Percentiles rank a stretch among this genome's conserved stretches.
phyloP scores from a whole-genome alignment of 2,329 filamentous ascomycete genomes.

The Phyllosticta citriasiana region DNA sequence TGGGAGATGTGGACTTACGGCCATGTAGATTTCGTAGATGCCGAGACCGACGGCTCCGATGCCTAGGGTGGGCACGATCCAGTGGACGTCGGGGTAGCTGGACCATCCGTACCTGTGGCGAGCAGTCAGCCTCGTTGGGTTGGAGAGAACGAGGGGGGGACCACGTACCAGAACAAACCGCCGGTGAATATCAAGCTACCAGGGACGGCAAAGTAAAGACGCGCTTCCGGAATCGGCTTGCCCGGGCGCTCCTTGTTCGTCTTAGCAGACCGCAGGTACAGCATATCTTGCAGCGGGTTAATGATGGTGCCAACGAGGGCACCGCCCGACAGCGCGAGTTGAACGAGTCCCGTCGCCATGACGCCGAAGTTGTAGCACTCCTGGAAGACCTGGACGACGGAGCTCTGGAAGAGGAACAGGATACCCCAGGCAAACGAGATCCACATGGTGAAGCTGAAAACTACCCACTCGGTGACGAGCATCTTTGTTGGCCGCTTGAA shows the following conservation, averaged over 20 bases:
- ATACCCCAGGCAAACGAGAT: constrained; percentile 37
- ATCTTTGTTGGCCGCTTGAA: constrained; percentile 32
- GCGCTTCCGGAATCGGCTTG: constrained; percentile 32
- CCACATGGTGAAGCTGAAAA: constrained; percentile 35
- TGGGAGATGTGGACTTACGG: constrained; percentile 15
- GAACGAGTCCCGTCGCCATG: constrained; percentile 28
- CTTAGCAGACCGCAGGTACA: constrained; percentile 21
- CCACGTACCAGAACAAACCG: constrained; percentile 17
- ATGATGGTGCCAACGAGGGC: constrained; percentile 32
- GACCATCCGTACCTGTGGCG: constrained; percentile 17
- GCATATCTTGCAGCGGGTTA: constrained; percentile 28
- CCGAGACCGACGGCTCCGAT: constrained; percentile 19
- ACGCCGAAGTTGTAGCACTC: constrained; percentile 26
- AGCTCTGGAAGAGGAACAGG: constrained; percentile 33
- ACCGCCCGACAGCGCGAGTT: constrained; percentile 33
- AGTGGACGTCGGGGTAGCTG: constrained; percentile 14
- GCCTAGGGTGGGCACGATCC: constrained; percentile 20
- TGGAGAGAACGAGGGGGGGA: too few species aligned
- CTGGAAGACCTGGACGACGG: constrained; percentile 31
- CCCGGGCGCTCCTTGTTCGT: constrained; percentile 30
- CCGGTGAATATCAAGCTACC: constrained; percentile 29
- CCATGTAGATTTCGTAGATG: constrained; percentile 33
- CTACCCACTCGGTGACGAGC: constrained; percentile 33
- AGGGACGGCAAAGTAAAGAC: constrained; percentile 33
- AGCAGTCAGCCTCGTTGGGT: too few species aligned